Base-by-base conservation (phyloP, 2,329 filamentous ascomycete genomes). In the Talaromyces sp. region DNA sequence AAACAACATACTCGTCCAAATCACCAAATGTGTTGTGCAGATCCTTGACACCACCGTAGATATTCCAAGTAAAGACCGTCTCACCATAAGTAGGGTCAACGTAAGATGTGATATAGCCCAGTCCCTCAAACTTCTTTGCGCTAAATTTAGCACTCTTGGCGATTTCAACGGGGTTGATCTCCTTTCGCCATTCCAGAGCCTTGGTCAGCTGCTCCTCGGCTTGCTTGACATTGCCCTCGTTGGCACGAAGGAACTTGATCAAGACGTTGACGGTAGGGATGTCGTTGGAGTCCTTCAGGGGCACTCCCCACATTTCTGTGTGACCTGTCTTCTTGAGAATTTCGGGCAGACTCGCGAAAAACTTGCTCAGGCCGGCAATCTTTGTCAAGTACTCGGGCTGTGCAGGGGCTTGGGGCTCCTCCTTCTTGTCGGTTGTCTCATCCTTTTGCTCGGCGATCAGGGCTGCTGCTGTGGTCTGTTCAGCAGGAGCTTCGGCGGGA, bases 181-280 rank as follows among this genome's bases (percentile, higher is more conserved):
- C 81, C 76, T 89, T 90, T 65, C 93, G 87, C 92, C 93, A 97
- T 68, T 89, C 83, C 46, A 97, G 82, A 1, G 92, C 93, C 70
- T 88, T 87, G 63, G 80, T 82, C 50, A 98, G 85, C 79, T 97
- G 93, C 61, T 88, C 85, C 72, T 88, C 87, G 16, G 93, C 91
- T 72, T 88, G 88, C 60, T 82, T 81, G 6, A 91, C 74, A 71
- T 96, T 87, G 65, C 88, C 88, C 65, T 88, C 86, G 75, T 97
- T 97, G 73, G 93, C 93, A 69, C 93, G 91, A 62, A 98, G 85
- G 79, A 93, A 97, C 81, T 97, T 98, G 74, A 96, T 92, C 56
- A 97, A 82, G 58, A 97, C 85, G 69, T 96, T 88, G 73, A 90
- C 88, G 55, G 90, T 92, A 61, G 90, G 90, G 59, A 93, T 82